These are phyloP conservation scores for Clausena lansium DNA, from an alignment of 345 rosid genomes.

Conservation along the genomic window DNA sequence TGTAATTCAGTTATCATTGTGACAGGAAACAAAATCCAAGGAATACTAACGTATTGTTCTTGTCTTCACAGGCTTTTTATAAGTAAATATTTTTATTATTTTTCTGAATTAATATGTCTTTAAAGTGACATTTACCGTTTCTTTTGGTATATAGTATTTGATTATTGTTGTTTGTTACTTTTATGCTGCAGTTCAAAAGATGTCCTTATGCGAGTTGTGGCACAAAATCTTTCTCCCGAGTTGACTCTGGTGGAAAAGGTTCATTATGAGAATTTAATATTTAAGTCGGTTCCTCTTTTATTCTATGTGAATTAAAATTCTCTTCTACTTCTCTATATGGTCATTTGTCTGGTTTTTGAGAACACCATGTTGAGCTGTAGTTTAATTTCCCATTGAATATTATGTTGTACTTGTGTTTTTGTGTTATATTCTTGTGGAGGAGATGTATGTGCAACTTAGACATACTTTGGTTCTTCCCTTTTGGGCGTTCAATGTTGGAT, in stretches of 20 bases:
- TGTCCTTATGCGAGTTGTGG: slow-evolving; percentile 96
- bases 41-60: slow-evolving; percentile 78
- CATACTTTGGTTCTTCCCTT: no score
- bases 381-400: background rate
- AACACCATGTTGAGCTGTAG: background rate
- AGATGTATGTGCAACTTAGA: background rate
- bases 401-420: background rate
- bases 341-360: background rate
- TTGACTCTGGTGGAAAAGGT: slow-evolving; percentile 89
- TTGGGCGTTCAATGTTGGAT: background rate
- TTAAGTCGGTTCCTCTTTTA: background rate
- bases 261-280: slow-evolving; percentile 1
- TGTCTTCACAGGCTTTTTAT: slow-evolving; percentile 12
- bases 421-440: background rate
- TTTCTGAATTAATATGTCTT: slow-evolving; percentile 5
- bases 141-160: slow-evolving; percentile 4
- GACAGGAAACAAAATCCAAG: slow-evolving; percentile 67
- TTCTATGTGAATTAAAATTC: background rate
- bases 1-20: slow-evolving; percentile 73
- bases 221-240: slow-evolving; percentile 90
- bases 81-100: slow-evolving; percentile 2
- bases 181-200: slow-evolving; percentile 74
- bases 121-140: background rate
- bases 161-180: slow-evolving; percentile 14
- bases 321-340: background rate